Evolutionary conservation across 2,329 filamentous ascomycete genomes (phyloP), one percentile per base, ranked within the genome.

Genomic region (Fusarium coicis): DNA sequence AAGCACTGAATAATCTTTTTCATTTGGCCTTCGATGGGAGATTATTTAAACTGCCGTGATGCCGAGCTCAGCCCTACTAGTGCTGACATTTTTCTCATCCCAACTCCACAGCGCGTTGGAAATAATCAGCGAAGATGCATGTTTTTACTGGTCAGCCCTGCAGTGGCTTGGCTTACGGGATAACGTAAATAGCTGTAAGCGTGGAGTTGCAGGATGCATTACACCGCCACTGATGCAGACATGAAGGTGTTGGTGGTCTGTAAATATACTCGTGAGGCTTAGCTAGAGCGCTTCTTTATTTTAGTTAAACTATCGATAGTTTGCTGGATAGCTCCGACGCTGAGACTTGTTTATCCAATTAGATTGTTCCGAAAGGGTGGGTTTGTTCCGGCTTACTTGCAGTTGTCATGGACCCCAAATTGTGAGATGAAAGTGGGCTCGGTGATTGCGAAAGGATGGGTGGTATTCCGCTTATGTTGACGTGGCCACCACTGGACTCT

Each of bases 11-110:
- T 1, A 10, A 2, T 21, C 28, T 16, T 21, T n/a, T 34, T 34
- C 30, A 36, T 36, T 36, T 36, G 8, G 34, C 8, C 15, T 18
- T 36, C 15, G 34, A 36, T 36, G 16, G 32, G 54, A 42, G 46
- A 30, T 60, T 64, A 65, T 65, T 46, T 63, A 43, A 69, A 53
- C 36, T 58, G 65, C 64, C 64, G 52, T 18, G 26, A 52, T 66
- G 39, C 62, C 50, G 44, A 46, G 18, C 64, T 68, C 65, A 68
- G 65, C 63, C 55, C 65, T 68, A 39, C 65, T 69, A 69, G 66
- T 69, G 66, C 66, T 69, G 53, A 69, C 65, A 52, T 52, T n/a
- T 16, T 16, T 26, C 55, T 44, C 44, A 39, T 59, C 26, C 44
- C n/a, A 32, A 21, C 40, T 64, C 46, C 46, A 43, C 21, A 43